These are phyloP conservation scores for Hypericum perforatum DNA, from an alignment of 345 rosid genomes.

Conservation along the genomic window DNA sequence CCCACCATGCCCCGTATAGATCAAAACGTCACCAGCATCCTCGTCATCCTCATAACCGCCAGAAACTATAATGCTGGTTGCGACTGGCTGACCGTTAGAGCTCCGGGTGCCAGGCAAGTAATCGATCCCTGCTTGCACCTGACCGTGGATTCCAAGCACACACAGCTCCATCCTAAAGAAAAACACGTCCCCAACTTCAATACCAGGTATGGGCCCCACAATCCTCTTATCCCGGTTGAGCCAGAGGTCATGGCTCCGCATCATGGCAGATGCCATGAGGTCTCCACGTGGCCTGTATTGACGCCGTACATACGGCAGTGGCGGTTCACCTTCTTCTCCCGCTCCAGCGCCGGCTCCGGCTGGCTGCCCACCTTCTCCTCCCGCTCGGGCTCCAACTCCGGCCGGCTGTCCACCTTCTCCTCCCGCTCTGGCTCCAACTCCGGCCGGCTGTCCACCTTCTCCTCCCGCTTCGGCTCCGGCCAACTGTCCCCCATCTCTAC, in stretches of 20 bases:
- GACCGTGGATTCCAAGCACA: constrained; percentile 75
- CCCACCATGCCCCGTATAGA: constrained; percentile 85
- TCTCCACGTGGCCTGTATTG: constrained; percentile 18
- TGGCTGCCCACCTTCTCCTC: too few species aligned
- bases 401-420: too few species aligned
- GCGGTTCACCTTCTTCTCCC: too few species aligned
- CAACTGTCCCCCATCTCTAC: too few species aligned
- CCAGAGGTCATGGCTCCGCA: constrained; percentile 62
- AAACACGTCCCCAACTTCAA: constrained; percentile 68
- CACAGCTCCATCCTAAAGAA: constrained; percentile 72
- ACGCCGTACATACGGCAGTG: too few species aligned
- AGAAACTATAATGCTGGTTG: constrained; percentile 75
- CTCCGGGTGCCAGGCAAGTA: constrained; percentile 51
- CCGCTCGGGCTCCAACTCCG: too few species aligned
- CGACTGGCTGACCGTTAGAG: constrained; percentile 73
- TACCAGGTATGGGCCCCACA: constrained; percentile 79
- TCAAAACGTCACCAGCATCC: constrained; percentile 57
- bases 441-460: too few species aligned
- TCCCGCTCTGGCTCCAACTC: too few species aligned
- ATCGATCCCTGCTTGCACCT: constrained; percentile 82
- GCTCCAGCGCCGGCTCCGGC: too few species aligned
- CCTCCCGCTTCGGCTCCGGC: too few species aligned
- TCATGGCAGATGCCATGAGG: constrained; percentile 27
- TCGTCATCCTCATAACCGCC: constrained; percentile 90
- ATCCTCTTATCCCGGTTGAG: constrained; percentile 68